Conservation (phyloP, 805 yeast genomes). For the Nakazawaea populi region DNA sequence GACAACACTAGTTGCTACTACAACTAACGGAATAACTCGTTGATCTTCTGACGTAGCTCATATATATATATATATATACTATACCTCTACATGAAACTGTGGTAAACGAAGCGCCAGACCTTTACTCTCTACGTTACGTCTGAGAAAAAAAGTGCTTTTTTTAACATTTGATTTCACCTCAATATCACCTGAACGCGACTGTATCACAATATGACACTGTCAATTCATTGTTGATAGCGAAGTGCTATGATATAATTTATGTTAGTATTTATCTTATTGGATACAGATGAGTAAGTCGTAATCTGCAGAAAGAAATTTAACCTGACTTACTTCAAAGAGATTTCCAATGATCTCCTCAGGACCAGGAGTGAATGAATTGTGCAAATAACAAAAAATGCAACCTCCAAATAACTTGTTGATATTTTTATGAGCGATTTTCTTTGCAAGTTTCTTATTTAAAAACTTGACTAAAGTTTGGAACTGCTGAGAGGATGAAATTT, state of each 20-base stretch:
- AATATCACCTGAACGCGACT: constrained; percentile 37
- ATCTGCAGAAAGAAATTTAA: background rate
- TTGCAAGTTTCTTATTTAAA: constrained; percentile 32
- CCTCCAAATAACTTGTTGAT: constrained; percentile 12
- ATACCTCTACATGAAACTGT: too few species aligned
- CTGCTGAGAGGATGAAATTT: constrained; percentile 40
- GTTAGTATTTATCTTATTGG: background rate
- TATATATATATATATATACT: too few species aligned
- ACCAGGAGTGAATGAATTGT: constrained; percentile 39
- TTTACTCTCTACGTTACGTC: too few species aligned
- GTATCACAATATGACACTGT: constrained; percentile 38
- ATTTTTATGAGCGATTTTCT: constrained; percentile 8
- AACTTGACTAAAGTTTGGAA: constrained; percentile 41
- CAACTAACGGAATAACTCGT: too few species aligned
- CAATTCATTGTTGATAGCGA: constrained; percentile 31
- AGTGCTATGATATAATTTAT: constrained; percentile 16
- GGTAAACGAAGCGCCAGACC: too few species aligned
- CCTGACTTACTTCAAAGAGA: constrained; percentile 20
- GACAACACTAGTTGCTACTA: too few species aligned
- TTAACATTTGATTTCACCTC: too few species aligned
- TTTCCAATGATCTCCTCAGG: constrained; percentile 37
- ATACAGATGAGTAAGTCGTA: background rate
- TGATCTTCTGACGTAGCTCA: too few species aligned
- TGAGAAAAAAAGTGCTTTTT: too few species aligned
- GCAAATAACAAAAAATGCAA: constrained; percentile 34